Base-by-base conservation (phyloP, 2,329 filamentous ascomycete species). In the Dothistroma septosporum region DNA sequence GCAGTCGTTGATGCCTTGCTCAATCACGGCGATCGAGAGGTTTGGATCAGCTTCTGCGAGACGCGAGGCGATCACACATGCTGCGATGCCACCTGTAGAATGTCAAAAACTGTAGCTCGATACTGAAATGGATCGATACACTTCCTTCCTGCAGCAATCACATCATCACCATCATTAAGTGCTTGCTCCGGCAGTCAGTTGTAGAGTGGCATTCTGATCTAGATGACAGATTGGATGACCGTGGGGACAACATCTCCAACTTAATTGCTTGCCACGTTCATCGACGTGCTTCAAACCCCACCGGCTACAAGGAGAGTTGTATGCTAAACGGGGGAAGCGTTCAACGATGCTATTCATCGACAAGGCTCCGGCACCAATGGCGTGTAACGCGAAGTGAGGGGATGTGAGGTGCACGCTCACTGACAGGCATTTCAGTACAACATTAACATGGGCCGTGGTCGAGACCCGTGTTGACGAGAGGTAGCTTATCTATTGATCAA, bases 21-120 rank as follows among this genome's bases (percentile, higher is more conserved):
- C 83, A 53, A 85, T 78, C 8, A 85, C 73, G 12, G 85, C 73
- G 50, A 85, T 79, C 10, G 77, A 78, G 3, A 84, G 71, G n/a
- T 73, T 72, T 0, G 81, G 81, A 57, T 82, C 78, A 0, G 81
- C 80, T 55, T 80, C 78, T 5, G 82, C 79, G 1, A 85, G 76
- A 52, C 82, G 75, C 6, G 74, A 77, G 16, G 82, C 81, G 33
- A 82, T 71, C n/a, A 82, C 76, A 66, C 80, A 80, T 31, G 78
- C 80, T 55, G 80, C 77, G 9, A 79, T 76, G 16, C 80, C 80
- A 61, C 80, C 80, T 76, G 59, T 1, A 52, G 11, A 31, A 32
- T 19, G 32, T 31, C 24, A 33, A 16, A 8, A 53, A 7, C 24
- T 33, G 21, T 11, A 6, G 12, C 22, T 11, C 19, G n/a, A 50